phyloP scores from a whole-genome alignment of 352 stramenopile species.

The Globisporangium yorkense region DNA sequence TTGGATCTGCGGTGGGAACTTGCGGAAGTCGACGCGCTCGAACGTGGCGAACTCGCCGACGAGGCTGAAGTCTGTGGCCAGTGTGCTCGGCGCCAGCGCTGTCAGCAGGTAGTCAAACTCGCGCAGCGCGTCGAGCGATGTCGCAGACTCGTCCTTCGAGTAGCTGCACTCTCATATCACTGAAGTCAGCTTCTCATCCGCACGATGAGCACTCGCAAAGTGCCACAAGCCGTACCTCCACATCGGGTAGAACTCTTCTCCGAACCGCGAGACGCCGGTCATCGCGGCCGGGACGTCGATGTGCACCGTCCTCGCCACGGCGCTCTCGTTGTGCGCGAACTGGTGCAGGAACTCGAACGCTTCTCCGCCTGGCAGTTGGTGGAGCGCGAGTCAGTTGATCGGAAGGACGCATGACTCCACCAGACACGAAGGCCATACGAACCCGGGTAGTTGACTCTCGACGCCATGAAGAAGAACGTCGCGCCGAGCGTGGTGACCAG shows the following conservation, averaged over 20 bases:
- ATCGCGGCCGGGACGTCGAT: slow-evolving; percentile 93
- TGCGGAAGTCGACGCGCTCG: slow-evolving; percentile 25
- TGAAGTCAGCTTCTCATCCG: not conserved
- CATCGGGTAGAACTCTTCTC: slow-evolving; percentile 52
- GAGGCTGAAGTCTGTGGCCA: slow-evolving; percentile 42
- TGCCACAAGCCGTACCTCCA: slow-evolving; percentile 46
- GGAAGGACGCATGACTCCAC: too few species aligned
- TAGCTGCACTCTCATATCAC: slow-evolving; percentile 30
- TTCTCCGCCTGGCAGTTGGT: slow-evolving; percentile 39
- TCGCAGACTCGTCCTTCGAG: slow-evolving; percentile 67
- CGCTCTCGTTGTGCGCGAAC: slow-evolving; percentile 20
- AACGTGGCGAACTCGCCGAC: slow-evolving; percentile 46
- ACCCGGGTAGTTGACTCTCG: slow-evolving; percentile 92
- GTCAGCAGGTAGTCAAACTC: slow-evolving; percentile 69
- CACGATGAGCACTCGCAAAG: not conserved
- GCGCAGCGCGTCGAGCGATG: slow-evolving; percentile 32
- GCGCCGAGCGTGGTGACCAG: slow-evolving; percentile 37
- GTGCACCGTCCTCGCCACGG: slow-evolving; percentile 56
- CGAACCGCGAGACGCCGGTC: slow-evolving; percentile 91
- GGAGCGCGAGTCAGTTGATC: not conserved
- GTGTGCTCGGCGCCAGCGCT: slow-evolving; percentile 21
- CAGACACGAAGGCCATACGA: slow-evolving; percentile 2
- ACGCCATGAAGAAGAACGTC: slow-evolving; percentile 62
- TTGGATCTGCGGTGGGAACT: slow-evolving; percentile 35
- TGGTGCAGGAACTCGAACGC: slow-evolving; percentile 62